A percentile compares a stretch with the other conserved stretches of the same genome.
Evolutionary conservation across 257 asterid genomes (phyloP).

Genomic region (Salvia rosmarinus): DNA sequence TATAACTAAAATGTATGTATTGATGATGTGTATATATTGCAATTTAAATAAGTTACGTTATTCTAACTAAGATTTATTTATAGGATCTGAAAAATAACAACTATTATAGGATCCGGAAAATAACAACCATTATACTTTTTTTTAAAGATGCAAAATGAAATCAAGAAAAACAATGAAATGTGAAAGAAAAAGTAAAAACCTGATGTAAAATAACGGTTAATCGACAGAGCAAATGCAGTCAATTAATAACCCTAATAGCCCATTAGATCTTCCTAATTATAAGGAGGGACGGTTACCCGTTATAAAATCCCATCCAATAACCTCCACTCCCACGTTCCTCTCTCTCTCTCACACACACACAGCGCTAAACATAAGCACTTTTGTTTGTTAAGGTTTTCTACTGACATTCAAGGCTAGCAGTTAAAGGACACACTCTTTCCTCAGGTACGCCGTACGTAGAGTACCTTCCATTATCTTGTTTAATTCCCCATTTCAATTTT

Average conservation of each 20-base stretch:
- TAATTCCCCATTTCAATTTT: slow-evolving; percentile 19
- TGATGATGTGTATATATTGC: no score
- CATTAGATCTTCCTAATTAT: slow-evolving; percentile 37
- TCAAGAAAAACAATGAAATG: no score
- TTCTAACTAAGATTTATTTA: no score
- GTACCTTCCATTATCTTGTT: slow-evolving; percentile 5
- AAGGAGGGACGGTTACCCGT: slow-evolving; percentile 42
- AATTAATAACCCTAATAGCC: slow-evolving; percentile 42
- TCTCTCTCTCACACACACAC: slow-evolving; percentile 36
- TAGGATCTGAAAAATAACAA: no score
- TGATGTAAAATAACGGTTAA: neutral
- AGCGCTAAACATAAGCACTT: slow-evolving; percentile 1
- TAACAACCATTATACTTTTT: no score
- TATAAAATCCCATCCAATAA: slow-evolving; percentile 41
- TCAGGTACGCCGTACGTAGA: slow-evolving; percentile 33
- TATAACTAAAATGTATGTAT: no score
- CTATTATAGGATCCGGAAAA: no score
- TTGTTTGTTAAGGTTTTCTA: slow-evolving; percentile 22
- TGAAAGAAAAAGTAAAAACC: neutral
- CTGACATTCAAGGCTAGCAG: slow-evolving; percentile 36
- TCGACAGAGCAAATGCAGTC: slow-evolving; percentile 40
- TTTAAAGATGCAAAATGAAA: no score
- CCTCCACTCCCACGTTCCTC: slow-evolving; percentile 35
- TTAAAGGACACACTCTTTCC: slow-evolving; percentile 37
- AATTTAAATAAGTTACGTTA: no score